Base-by-base conservation (phyloP, 1,139 yeast species). In the Magnusiomyces suaveolens region DNA sequence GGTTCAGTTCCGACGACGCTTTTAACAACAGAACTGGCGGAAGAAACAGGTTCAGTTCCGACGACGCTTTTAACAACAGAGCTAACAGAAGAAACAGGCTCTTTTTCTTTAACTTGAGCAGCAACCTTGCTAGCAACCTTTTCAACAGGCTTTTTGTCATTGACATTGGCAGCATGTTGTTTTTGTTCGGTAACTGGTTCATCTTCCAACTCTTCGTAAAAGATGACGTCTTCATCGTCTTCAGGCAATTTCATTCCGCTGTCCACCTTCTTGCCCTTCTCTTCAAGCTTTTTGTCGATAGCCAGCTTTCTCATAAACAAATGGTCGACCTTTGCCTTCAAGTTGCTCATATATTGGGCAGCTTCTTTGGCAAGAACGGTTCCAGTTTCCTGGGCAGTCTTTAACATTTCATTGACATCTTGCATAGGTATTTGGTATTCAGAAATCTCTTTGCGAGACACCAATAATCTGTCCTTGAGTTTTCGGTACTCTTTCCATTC, bases 271-370 rank as follows among this genome's bases (percentile, higher is more conserved):
- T 38, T 38, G 43, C 8, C n/a, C 6, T 10, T 4, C 26, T 52
- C 52, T 38, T 49, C 43, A 8, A 43, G 43, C 44, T 58, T 52
- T 8, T 50, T 46, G 46, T 58, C 57, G 46, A 48, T 52, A 14
- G 59, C 41, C 16, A 53, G 52, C 23, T 94, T 79, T 57, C 74
- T 72, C 70, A 89, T 96, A 68, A 86, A 84, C 20, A 84, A 84
- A 48, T 86, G 71, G 64, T 89, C 90, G 21, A 95, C 95, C 66
- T 83, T 80, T 14, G 95, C 90, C 64, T 96, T 77, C 56, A 84
- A 74, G 52, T 87, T 78, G 56, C 82, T 81, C 61, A 87, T 72
- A 65, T 82, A 84, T 59, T 83, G 84, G 33, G 83, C 85, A 55
- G 84, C 80, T 65, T 89, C 96, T 57, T 81, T 77, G 38, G 80